Conservation (phyloP, 148 eudicot genomes). For the Cornus kousa region DNA sequence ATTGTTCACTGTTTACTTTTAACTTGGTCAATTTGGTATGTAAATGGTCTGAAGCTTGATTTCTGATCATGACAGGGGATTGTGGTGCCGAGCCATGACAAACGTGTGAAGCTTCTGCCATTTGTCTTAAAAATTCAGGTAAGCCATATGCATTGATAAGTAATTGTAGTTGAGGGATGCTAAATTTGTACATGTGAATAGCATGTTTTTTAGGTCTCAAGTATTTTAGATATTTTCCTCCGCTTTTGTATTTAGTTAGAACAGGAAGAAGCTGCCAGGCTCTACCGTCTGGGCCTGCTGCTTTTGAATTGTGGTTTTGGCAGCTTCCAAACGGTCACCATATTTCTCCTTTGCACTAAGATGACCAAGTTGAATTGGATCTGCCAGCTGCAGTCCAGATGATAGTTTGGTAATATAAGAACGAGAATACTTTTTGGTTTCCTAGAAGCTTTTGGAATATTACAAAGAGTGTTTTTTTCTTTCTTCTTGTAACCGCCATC, state of each 20-base stretch:
- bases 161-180: neutral
- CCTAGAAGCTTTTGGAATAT: neutral
- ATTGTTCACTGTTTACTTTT: neutral
- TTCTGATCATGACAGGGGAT: neutral
- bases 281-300: neutral
- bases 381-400: neutral
- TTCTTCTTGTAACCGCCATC: slow-evolving; percentile 10
- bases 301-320: neutral
- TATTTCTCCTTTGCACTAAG: no score
- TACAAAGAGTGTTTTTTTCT: neutral
- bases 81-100: neutral
- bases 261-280: neutral
- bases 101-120: neutral
- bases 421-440: neutral
- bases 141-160: neutral
- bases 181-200: neutral
- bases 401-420: neutral
- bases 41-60: no score
- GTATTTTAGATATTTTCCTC: neutral
- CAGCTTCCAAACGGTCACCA: neutral
- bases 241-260: no score
- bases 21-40: neutral
- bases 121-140: neutral
- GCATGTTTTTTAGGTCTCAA: neutral
- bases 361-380: neutral